These are phyloP conservation scores for Suhomyces wounanorum DNA, from an alignment of 1,139 yeast species.

Conservation along the genomic window DNA sequence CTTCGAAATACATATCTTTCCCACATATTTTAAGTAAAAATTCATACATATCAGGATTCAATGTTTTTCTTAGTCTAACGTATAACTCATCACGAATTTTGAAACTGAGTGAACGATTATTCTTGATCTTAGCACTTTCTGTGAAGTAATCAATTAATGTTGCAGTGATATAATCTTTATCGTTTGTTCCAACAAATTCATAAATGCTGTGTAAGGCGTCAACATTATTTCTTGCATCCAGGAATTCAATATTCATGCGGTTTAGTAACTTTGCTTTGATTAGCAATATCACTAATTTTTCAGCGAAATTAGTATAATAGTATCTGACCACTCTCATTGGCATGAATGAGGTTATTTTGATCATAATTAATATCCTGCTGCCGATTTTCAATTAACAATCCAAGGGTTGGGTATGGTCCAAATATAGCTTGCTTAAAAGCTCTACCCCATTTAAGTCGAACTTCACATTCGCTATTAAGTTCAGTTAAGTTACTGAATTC, in stretches of 20 bases:
- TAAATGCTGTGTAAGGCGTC: neutral
- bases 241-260: neutral
- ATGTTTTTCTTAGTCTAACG: no score
- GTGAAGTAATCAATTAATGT: neutral
- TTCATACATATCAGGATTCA: neutral
- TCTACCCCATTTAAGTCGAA: no score
- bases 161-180: neutral
- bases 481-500: no score
- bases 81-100: neutral
- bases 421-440: no score
- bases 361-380: no score
- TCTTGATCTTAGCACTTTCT: neutral
- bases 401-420: no score
- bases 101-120: neutral
- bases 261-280: no score
- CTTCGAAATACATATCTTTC: neutral
- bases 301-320: neutral
- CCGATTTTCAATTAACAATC: no score
- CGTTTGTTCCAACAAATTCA: neutral
- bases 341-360: no score
- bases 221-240: neutral
- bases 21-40: neutral
- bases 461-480: no score
- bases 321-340: no score
- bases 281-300: no score